Evolutionary conservation across 768 basidiomycete species (phyloP).

Genomic region (Psilocybe sp.): DNA sequence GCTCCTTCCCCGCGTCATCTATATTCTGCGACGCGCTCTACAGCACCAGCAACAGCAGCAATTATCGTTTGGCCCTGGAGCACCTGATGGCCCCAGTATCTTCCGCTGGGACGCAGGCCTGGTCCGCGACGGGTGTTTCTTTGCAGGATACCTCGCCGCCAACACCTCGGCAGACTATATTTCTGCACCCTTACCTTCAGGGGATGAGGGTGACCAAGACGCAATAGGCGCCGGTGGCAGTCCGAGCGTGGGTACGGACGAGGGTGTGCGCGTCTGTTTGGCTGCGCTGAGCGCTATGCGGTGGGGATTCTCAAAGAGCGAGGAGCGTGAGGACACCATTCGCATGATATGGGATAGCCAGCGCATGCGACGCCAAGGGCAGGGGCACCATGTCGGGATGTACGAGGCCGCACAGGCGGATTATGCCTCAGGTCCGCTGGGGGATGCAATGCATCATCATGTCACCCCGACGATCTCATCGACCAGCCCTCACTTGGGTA

Average conservation of each 20-base stretch:
- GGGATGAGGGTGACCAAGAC: conserved; percentile 33
- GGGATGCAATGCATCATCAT: conserved; percentile 15
- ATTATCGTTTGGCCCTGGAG: too few species aligned
- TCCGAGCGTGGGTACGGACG: conserved; percentile 33
- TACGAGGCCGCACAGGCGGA: conserved; percentile 25
- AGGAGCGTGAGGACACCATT: conserved; percentile 67
- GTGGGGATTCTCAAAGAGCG: conserved; percentile 76
- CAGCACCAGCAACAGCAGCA: too few species aligned
- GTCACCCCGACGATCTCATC: conserved; percentile 5
- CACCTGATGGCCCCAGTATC: conserved; percentile 37
- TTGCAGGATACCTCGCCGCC: conserved; percentile 75
- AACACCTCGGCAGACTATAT: conserved; percentile 47
- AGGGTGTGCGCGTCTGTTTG: conserved; percentile 57
- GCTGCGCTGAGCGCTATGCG: conserved; percentile 77
- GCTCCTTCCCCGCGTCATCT: conserved; percentile 48
- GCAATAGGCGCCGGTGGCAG: conserved; percentile 15
- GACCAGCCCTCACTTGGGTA: conserved; percentile 12
- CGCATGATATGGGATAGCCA: conserved; percentile 49
- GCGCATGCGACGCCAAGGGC: conserved; percentile 29
- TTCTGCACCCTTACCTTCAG: conserved; percentile 21
- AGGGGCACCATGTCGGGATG: conserved; percentile 15
- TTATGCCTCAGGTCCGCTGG: conserved; percentile 18
- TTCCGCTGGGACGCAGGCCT: conserved; percentile 86
- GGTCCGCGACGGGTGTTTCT: conserved; percentile 88
- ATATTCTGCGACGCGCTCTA: conserved; percentile 37